Evolutionary conservation across 148 eudicot genomes (phyloP).

Genomic region (Tetragonia tetragonoides): DNA sequence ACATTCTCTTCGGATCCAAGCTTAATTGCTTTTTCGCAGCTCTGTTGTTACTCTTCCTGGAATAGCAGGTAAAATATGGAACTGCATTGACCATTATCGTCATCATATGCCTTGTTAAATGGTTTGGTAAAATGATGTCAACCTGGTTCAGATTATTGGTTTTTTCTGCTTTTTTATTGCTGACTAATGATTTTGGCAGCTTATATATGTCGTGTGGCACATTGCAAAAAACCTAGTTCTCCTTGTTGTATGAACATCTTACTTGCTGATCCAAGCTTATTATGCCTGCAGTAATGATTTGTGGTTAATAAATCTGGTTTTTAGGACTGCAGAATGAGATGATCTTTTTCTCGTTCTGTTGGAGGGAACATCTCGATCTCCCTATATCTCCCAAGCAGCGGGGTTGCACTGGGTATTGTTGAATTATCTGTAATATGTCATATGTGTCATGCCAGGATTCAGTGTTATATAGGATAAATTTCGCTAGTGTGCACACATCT

Average conservation of each 20-base stretch:
- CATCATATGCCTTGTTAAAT: not conserved
- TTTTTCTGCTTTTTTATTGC: not conserved
- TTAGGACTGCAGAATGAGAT: not conserved
- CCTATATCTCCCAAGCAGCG: not conserved
- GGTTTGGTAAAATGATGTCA: not conserved
- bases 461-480: not conserved
- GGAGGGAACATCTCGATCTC: not conserved
- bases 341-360: not conserved
- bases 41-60: conserved; percentile 82
- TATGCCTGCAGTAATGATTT: not conserved
- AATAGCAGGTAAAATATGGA: conserved; percentile 52
- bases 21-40: conserved; percentile 92
- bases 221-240: not conserved
- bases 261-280: not conserved
- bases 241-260: not conserved
- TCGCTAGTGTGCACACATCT: not conserved
- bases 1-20: conserved; percentile 97
- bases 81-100: not conserved
- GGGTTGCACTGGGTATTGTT: not conserved
- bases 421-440: not conserved
- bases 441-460: not conserved
- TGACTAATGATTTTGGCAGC: not conserved
- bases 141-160: no score
- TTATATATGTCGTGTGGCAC: not conserved
- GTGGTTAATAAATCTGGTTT: not conserved